Evolutionary conservation across 78 protist genomes (phyloP), one percentile per base, ranked within the genome.

Genomic region (Dictyostelium citrinum): DNA sequence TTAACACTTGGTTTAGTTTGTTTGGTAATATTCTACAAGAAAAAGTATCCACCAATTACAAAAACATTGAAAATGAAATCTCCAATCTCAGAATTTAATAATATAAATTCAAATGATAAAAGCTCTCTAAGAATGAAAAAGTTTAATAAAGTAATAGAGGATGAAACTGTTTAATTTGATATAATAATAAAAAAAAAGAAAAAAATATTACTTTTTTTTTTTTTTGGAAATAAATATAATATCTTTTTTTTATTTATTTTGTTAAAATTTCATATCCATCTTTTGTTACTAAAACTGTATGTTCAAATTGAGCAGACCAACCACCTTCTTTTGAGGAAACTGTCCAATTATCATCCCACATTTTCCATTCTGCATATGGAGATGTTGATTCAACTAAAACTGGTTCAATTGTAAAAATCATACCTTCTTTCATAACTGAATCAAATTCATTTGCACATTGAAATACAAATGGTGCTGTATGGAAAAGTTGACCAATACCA

Each of bases 301-400:
- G 99, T 91, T 99, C 99, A 88, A 98, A 99, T 91, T 98, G 99
- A 9, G 99, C 99, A 1, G 98, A 82, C 27, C 98, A 95, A 49
- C 95, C 93, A 43, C 99, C 99, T 72, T 98, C 99, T 46, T 4
- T 43, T 55, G 99, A 96, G 22, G 60, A 41, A 31, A 90, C 39
- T 20, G 99, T 98, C 99, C 99, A 99, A 10, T 79, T 92, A 60
- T 99, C 99, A 39, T 86, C 94, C 99, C 99, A 98, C 49, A 64
- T 10, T 35, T 64, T 58, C 85, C 88, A 81, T 29, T 91, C 90
- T 4, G 84, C 39, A 39, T 33, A 78, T 58, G 93, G 93, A 9
- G 64, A 20, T 16, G 93, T 86, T 35, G 80, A 55, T 49, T 86
- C 93, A 10, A 43, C 77, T 0, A 86, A 16, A 33, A 86, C 58